These are phyloP conservation scores for Coniella vitis DNA, from an alignment of 2,329 filamentous ascomycete species.

Conservation along the genomic window DNA sequence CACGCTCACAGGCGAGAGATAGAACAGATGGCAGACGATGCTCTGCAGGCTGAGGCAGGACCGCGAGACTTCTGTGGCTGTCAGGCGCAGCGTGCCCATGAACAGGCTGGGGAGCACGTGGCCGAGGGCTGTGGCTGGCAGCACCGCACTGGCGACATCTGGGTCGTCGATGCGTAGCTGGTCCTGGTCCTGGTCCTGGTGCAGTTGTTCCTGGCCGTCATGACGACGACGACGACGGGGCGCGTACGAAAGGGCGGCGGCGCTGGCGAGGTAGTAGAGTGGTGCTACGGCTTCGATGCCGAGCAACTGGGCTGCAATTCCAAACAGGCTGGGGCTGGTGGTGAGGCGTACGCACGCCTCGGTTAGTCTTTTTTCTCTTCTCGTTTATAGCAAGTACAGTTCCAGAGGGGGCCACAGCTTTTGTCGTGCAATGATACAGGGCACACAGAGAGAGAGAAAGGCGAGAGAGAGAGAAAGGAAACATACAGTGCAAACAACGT, in stretches of 20 bases:
- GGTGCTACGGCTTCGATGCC: constrained; percentile 10
- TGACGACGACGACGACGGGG: no score
- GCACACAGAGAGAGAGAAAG: no score
- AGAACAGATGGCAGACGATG: constrained; percentile 1
- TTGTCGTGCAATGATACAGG: no score
- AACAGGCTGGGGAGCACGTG: constrained; percentile 7
- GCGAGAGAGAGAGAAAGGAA: no score
- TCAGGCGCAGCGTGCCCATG: constrained; percentile 3
- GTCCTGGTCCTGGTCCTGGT: no score
- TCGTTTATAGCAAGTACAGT: neutral
- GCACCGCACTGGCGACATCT: constrained; percentile 1
- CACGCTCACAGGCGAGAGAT: constrained; percentile 3
- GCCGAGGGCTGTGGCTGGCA: constrained; percentile 5
- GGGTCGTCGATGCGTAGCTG: neutral
- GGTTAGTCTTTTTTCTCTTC: neutral
- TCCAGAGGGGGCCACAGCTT: no score
- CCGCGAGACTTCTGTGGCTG: constrained; percentile 11
- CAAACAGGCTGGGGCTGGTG: neutral
- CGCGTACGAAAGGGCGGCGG: neutral
- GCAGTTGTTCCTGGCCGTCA: no score
- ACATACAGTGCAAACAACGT: constrained; percentile 5
- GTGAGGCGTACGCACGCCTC: neutral
- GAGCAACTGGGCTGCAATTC: neutral
- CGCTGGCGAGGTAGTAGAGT: constrained; percentile 7
- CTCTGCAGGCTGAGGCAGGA: constrained; percentile 5